Percentiles rank a stretch among this genome's conserved stretches.
phyloP scores from a whole-genome alignment of 306 rosid genomes.

The Datisca glomerata region DNA sequence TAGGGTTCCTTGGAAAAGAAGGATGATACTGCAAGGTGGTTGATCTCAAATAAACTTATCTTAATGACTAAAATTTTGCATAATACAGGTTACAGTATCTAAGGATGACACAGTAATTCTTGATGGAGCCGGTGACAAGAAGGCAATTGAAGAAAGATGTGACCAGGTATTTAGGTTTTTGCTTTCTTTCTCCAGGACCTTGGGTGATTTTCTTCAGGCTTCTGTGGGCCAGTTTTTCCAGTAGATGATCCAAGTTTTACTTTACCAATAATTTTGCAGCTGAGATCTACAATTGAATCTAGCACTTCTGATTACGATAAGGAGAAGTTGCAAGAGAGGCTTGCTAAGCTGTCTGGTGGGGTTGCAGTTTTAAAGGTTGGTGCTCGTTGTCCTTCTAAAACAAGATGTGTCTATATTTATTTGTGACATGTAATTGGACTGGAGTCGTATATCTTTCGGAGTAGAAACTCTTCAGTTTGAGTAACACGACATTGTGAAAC shows the following conservation, averaged over 20 bases:
- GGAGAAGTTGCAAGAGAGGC: constrained; percentile 88
- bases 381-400: neutral
- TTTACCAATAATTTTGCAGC: constrained; percentile 28
- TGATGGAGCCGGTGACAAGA: constrained; percentile 94
- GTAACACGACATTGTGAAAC: neutral
- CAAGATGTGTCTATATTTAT: neutral
- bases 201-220: no score
- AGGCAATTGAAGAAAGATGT: constrained; percentile 77
- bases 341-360: constrained; percentile 94
- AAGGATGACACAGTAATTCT: constrained; percentile 96
- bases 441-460: neutral
- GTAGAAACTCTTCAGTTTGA: neutral
- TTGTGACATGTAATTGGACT: no score
- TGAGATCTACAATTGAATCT: constrained; percentile 61
- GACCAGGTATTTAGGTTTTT: constrained; percentile 50
- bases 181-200: neutral
- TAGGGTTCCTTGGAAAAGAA: no score
- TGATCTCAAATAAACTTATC: no score
- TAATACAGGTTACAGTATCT: constrained; percentile 66
- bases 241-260: constrained; percentile 1
- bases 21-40: no score
- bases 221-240: no score
- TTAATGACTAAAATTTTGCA: no score
- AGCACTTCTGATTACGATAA: constrained; percentile 92
- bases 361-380: constrained; percentile 89